Percentiles rank a stretch among this genome's conserved stretches.
Evolutionary conservation across 2,329 filamentous ascomycete species (phyloP).

Genomic region (Xylaria sp.): DNA sequence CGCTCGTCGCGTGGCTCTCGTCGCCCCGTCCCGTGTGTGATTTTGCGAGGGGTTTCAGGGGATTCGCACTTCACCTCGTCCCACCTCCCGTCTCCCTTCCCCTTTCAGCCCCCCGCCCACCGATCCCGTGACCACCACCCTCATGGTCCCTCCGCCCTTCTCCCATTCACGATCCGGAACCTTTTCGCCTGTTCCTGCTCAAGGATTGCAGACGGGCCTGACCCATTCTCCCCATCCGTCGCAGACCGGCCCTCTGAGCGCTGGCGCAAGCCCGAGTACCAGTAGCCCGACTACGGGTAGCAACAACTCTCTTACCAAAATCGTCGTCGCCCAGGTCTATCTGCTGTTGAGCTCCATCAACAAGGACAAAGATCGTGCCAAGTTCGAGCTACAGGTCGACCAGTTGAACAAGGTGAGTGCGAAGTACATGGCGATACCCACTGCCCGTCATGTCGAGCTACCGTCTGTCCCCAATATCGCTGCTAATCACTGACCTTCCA

Average conservation of each 20-base stretch:
- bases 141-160: conserved; percentile 51
- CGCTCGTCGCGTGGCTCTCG: conserved; percentile 27
- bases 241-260: conserved; percentile 67
- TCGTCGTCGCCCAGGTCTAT: conserved; percentile 95
- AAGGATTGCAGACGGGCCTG: conserved; percentile 66
- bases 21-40: conserved; percentile 34
- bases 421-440: conserved; percentile 1
- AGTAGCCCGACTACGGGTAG: conserved; percentile 68
- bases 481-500: conserved; percentile 13
- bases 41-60: conserved; percentile 48
- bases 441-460: background rate
- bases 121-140: conserved; percentile 47
- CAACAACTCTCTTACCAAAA: conserved; percentile 80
- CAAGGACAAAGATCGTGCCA: conserved; percentile 88
- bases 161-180: conserved; percentile 68
- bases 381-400: conserved; percentile 92
- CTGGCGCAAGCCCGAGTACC: conserved; percentile 70
- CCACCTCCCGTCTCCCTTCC: conserved; percentile 39
- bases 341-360: conserved; percentile 94
- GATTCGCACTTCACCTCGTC: conserved; percentile 42
- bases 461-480: background rate
- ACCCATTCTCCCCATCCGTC: conserved; percentile 68
- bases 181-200: conserved; percentile 70
- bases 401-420: conserved; percentile 86
- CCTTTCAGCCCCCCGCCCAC: conserved; percentile 38